Evolutionary conservation across 2,329 filamentous ascomycete species (phyloP), one percentile per base, ranked within the genome.

Genomic region (Paecilomyces fulvus): DNA sequence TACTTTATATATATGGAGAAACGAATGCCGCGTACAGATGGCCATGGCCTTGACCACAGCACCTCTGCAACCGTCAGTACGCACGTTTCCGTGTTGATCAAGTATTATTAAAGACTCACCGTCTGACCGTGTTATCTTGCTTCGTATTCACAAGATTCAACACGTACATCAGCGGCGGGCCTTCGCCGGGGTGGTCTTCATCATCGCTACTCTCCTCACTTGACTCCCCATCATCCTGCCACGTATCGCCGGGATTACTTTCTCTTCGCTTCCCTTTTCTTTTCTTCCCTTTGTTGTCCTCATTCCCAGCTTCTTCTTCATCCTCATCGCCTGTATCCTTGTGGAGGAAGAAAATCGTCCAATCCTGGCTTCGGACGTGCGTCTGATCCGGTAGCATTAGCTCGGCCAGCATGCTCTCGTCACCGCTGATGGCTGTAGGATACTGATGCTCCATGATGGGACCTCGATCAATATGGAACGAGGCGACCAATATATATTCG

Each of bases 401-500:
- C 77, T 99, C 94, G 6, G 94, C 94, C 68, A 99, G 76, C 92
- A 97, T 97, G 67, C 95, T 88, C 76, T 99, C 94, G 70, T 99
- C 92, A 30, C 94, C 92, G 53, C 91, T 96, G 60, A 99, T 97
- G 53, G 92, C 86, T 48, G 90, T 87, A 0, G 94, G 94, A 69
- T 92, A 99, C 70, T 99, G 94, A 70, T 99, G 92, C 70, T 99
- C 94, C 94, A 99, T 97, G 65, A 96, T 86, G 51, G 92, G 92
- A 2, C 94, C 94, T 54, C 90, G 86, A 72, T 97, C 92, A 66
- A 97, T 95, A 73, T 97, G 91, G 74, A 99, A 99, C 2, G 91
- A 95, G 3, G 94, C 94, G 55, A 99, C 94, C 54, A 99, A 80
- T 54, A 99, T 97, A 70, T 97, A 99, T 71, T 99, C 94, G 75